Conservation (phyloP, 495 filamentous ascomycete genomes). For the Penicillium pulvis region DNA sequence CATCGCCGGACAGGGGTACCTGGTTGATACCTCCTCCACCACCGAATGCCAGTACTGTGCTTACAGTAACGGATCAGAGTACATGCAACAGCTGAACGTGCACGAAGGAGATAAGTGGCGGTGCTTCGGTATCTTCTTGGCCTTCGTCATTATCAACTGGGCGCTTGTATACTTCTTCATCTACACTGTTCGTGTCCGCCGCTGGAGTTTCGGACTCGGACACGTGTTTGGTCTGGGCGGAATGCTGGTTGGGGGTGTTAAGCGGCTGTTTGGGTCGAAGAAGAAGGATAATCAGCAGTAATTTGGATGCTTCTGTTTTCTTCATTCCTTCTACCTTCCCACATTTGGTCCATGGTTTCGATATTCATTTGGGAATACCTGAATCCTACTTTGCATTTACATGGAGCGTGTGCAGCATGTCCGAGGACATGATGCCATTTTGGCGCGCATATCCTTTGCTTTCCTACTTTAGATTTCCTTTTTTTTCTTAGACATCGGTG, state of each 20-base stretch:
- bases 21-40: conserved; percentile 59
- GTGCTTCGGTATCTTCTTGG: conserved; percentile 77
- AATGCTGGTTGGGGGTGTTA: conserved; percentile 44
- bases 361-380: background rate
- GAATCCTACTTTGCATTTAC: conserved; percentile 29
- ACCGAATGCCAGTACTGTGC: conserved; percentile 74
- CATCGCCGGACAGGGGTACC: conserved; percentile 53
- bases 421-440: background rate
- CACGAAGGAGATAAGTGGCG: conserved; percentile 65
- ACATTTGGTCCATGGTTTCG: background rate
- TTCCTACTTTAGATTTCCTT: background rate
- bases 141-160: conserved; percentile 78
- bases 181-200: conserved; percentile 71
- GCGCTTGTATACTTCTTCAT: conserved; percentile 82
- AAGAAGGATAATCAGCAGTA: conserved; percentile 21
- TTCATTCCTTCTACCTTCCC: background rate
- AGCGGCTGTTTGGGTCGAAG: conserved; percentile 40
- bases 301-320: background rate
- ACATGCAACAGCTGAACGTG: conserved; percentile 69
- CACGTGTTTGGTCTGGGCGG: conserved; percentile 55
- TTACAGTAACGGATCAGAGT: conserved; percentile 65
- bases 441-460: background rate
- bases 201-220: conserved; percentile 73
- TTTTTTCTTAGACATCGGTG: background rate
- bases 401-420: conserved; percentile 20